These are phyloP conservation scores for Quercus alba DNA, from an alignment of 306 rosid species.

Conservation along the genomic window DNA sequence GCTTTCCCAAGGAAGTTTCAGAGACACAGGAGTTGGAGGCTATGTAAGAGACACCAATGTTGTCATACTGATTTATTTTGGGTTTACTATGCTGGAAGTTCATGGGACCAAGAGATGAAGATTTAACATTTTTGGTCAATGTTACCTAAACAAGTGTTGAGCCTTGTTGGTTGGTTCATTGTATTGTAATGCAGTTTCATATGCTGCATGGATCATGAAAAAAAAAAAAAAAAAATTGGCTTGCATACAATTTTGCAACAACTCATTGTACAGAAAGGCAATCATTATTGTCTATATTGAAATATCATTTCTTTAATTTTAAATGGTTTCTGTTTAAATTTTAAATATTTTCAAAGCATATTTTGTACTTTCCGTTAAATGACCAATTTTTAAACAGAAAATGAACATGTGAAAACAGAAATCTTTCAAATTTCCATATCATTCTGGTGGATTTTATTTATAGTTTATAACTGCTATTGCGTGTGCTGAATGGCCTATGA, in stretches of 20 bases:
- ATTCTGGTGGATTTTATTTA: too few species aligned
- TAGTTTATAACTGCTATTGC: too few species aligned
- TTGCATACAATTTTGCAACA: background rate
- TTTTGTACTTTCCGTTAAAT: too few species aligned
- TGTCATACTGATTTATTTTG: background rate
- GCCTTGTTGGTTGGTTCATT: background rate
- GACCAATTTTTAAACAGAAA: too few species aligned
- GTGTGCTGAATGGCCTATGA: too few species aligned
- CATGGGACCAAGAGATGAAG: background rate
- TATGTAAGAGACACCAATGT: conserved; percentile 13
- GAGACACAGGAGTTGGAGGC: conserved; percentile 52
- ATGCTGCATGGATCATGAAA: background rate
- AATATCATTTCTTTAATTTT: background rate
- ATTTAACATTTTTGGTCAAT: background rate
- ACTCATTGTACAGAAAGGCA: conserved; percentile 9
- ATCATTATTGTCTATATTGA: background rate
- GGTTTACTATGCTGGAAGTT: conserved; percentile 6
- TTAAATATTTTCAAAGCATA: too few species aligned
- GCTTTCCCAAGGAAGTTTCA: conserved; percentile 42
- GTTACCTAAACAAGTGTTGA: background rate
- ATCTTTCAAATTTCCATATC: too few species aligned
- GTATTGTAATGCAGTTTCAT: background rate
- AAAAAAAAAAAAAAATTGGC: background rate
- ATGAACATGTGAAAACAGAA: too few species aligned
- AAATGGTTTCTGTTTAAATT: background rate